Percentiles rank a stretch among this genome's conserved stretches.
Conservation (phyloP, 2,329 filamentous ascomycete species). For the Aspergillus transmontanensis region DNA sequence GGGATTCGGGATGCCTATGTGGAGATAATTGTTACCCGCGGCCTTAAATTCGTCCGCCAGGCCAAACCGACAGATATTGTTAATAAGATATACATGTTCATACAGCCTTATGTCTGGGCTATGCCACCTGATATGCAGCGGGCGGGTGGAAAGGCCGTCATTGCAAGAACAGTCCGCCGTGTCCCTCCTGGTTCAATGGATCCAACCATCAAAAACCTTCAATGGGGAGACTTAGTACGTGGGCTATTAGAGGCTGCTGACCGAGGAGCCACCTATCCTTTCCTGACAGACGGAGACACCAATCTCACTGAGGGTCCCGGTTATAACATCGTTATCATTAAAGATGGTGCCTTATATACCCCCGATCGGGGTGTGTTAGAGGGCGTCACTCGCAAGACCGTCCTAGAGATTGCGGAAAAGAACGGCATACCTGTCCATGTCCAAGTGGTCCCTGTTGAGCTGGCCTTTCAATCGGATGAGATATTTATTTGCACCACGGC, state of each 20-base stretch:
- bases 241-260: constrained; percentile 52
- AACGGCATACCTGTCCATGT: constrained; percentile 40
- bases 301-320: constrained; percentile 56
- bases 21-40: constrained; percentile 55
- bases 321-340: constrained; percentile 53
- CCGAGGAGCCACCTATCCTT: constrained; percentile 51
- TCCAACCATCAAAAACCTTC: constrained; percentile 56
- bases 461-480: constrained; percentile 50
- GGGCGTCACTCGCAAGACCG: constrained; percentile 53
- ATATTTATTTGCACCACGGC: constrained; percentile 59
- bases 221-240: constrained; percentile 54
- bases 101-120: constrained; percentile 54
- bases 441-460: constrained; percentile 47
- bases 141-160: constrained; percentile 45
- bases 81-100: constrained; percentile 53
- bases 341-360: constrained; percentile 49
- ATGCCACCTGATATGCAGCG: constrained; percentile 51
- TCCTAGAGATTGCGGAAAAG: constrained; percentile 46
- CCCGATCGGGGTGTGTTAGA: constrained; percentile 52
- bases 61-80: constrained; percentile 34
- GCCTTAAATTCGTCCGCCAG: constrained; percentile 47
- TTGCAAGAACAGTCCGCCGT: constrained; percentile 51
- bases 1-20: constrained; percentile 55
- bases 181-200: constrained; percentile 52
- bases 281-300: constrained; percentile 54